Evolutionary conservation across 2,329 filamentous ascomycete genomes (phyloP).

Genomic region (Diaporthe citrichinensis): DNA sequence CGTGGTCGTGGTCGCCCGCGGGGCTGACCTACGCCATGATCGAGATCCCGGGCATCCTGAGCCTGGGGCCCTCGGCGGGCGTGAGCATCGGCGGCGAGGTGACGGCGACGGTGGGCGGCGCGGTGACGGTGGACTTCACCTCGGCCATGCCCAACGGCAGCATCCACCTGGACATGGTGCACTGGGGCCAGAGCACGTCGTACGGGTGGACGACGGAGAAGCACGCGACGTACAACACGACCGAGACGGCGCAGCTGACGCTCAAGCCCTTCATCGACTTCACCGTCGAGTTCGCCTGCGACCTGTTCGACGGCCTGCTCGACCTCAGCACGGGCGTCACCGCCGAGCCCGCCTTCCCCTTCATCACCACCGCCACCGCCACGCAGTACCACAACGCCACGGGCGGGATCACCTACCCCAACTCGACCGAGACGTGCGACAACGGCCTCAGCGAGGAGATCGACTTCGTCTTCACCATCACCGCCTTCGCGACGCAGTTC

Average conservation of each 20-base stretch:
- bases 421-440: slow-evolving; percentile 36
- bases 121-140: slow-evolving; percentile 25
- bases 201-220: slow-evolving; percentile 34
- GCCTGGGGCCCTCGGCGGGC: slow-evolving; percentile 39
- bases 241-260: slow-evolving; percentile 33
- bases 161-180: slow-evolving; percentile 39
- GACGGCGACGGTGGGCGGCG: slow-evolving; percentile 21
- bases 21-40: slow-evolving; percentile 42
- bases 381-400: slow-evolving; percentile 39
- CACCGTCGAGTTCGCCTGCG: slow-evolving; percentile 41
- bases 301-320: slow-evolving; percentile 38
- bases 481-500: slow-evolving; percentile 39
- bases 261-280: slow-evolving; percentile 39
- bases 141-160: slow-evolving; percentile 39
- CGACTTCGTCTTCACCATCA: slow-evolving; percentile 34
- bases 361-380: slow-evolving; percentile 36
- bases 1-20: slow-evolving; percentile 39
- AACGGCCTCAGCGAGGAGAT: slow-evolving; percentile 38
- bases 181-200: slow-evolving; percentile 35
- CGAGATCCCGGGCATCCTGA: slow-evolving; percentile 41
- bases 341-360: slow-evolving; percentile 39
- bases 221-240: slow-evolving; percentile 29
- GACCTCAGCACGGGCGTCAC: slow-evolving; percentile 41
- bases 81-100: slow-evolving; percentile 37
- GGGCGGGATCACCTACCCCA: slow-evolving; percentile 28